Evolutionary conservation across 1,284 basidiomycete genomes (phyloP).

Genomic region (Lentinula novae-zelandiae): DNA sequence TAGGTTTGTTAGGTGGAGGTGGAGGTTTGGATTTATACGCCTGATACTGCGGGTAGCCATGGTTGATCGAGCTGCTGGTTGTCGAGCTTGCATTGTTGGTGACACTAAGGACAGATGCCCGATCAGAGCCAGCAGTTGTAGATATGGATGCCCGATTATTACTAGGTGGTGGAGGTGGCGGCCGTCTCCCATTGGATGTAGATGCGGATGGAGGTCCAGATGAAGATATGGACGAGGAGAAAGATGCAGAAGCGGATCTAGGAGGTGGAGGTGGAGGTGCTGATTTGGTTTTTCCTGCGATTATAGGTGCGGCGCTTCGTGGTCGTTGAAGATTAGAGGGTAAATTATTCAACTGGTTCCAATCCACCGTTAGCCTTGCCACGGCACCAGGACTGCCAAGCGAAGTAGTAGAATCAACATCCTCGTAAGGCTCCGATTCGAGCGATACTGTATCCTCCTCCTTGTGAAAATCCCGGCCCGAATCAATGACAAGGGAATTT

Average conservation of each 20-base stretch:
- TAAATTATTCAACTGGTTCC: conserved; percentile 35
- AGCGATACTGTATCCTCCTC: conserved; percentile 49
- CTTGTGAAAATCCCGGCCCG: conserved; percentile 9
- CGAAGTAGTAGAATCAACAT: conserved; percentile 48
- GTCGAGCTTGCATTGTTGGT: background rate
- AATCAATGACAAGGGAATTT: conserved; percentile 35
- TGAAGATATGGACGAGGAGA: background rate
- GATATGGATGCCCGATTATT: conserved; percentile 34
- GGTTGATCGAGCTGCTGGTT: background rate
- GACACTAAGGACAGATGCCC: conserved; percentile 12
- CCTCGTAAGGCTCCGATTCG: conserved; percentile 63
- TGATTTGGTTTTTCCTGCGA: background rate
- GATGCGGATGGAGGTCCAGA: background rate
- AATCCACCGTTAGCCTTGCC: conserved; percentile 36
- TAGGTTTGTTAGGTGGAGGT: conserved; percentile 19
- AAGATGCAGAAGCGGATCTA: background rate
- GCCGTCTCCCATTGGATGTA: conserved; percentile 22
- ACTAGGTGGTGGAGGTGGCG: conserved; percentile 55
- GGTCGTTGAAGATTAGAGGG: background rate
- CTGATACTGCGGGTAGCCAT: background rate
- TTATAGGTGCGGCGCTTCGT: background rate
- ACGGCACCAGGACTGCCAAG: conserved; percentile 40
- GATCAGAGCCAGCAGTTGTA: conserved; percentile 12
- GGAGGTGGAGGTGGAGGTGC: background rate
- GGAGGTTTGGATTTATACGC: conserved; percentile 19